Conservation (phyloP, 495 filamentous ascomycete genomes). For the Astrothelium macrocarpum region DNA sequence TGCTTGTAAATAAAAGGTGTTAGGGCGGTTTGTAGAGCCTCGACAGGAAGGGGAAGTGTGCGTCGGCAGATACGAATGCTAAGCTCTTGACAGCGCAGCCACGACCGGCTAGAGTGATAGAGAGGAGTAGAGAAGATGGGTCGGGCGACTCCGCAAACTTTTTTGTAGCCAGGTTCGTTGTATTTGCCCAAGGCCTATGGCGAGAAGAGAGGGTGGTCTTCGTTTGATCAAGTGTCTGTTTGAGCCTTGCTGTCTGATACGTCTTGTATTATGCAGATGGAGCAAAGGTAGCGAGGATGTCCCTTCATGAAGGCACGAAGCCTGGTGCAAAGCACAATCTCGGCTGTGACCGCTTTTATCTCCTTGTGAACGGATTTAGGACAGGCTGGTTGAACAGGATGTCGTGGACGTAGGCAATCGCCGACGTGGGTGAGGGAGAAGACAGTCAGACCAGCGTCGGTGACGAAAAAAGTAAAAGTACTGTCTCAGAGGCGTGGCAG, state of each 20-base stretch:
- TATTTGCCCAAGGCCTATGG: not conserved
- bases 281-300: not conserved
- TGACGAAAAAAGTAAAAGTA: not conserved
- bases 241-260: constrained; percentile 2
- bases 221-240: not conserved
- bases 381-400: not conserved
- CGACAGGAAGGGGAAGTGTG: constrained; percentile 45
- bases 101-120: not conserved
- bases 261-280: not conserved
- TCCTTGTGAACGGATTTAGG: not conserved
- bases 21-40: constrained; percentile 49
- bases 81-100: not conserved
- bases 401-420: not conserved
- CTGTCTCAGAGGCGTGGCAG: not conserved
- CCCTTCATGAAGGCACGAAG: not conserved
- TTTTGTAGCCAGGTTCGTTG: constrained; percentile 1
- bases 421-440: not conserved
- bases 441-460: not conserved
- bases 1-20: constrained; percentile 15
- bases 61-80: constrained; percentile 35
- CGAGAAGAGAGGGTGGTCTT: not conserved
- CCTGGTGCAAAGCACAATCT: not conserved
- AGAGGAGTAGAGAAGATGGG: not conserved
- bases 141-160: constrained; percentile 1
- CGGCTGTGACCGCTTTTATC: not conserved